Base-by-base conservation (phyloP, 2,329 filamentous ascomycete species). In the Diplodia scrobiculata region DNA sequence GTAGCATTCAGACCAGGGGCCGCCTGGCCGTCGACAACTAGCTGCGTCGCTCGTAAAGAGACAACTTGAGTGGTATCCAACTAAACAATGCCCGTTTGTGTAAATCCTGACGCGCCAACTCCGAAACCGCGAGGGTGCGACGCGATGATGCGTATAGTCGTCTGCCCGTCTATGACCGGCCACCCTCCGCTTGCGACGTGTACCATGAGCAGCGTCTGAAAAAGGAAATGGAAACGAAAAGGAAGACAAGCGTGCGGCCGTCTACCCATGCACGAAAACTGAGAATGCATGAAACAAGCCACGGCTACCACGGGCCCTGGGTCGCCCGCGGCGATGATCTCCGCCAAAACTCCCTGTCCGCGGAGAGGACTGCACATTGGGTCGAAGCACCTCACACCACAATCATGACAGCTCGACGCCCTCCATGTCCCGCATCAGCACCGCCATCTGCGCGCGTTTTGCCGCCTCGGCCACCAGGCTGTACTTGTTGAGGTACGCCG, bases 401-500 rank as follows among this genome's bases (percentile, higher is more conserved):
- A 25, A 38, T 54, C 55, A 54, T 50, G 55, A 80, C 41, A 92
- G 78, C 63, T 85, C 86, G 73, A 90, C 84, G 69, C 87, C 86
- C 73, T 91, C 92, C 74, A 98, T 84, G 78, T 97, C 94, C 68
- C 93, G 85, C 83, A 93, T 90, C 76, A 97, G 82, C 73, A 92
- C 88, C 50, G 91, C 91, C 83, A 97, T 91, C 79, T 97, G 92
- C 10, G 94, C 94, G 50, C 93, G 84, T 79, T 96, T 97, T 51
- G 92, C 94, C 1, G 94, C 94, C 81, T 98, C 94, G 41, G 93
- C 93, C 50, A 97, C 85, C 34, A 97, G 85, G 67, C 86, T 94
- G 73, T 94, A 91, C 77, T 96, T 89, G 72, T 89, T 87, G 68
- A 96, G 84, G 74, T 92, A 92, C 3, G 83, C 83, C 10, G 83